Base-by-base conservation (phyloP, 2,329 filamentous ascomycete genomes). In the Calonectria naviculata region DNA sequence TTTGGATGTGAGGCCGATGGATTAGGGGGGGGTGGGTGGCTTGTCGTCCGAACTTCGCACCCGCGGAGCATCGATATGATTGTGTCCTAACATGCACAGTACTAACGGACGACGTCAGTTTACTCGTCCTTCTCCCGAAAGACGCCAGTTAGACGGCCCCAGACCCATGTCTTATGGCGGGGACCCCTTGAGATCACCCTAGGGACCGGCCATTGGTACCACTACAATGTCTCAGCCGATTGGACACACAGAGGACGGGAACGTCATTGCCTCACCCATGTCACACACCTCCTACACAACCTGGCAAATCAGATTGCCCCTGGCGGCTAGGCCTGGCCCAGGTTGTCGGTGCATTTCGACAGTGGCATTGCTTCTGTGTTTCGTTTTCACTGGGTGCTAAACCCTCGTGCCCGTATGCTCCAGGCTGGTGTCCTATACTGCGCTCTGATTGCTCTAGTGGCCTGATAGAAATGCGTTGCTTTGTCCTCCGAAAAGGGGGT, bases 231-330 rank as follows among this genome's bases (percentile, higher is more conserved):
- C 62, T 62, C 70, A 78, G 70, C 76, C 76, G 76, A 78, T 78
- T 78, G 76, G 76, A 42, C 31, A 65, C 58, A 68, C n/a, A 21
- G 24, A 13, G 56, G 68, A 65, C 71, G 64, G 67, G 70, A 74
- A 79, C 77, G 78, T 79, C 78, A 79, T 79, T 72, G 52, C 49
- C 47, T 67, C 72, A 75, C 75, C 77, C 74, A 74, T 77, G 75
- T 60, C 70, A 46, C 56, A 68, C 49, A 72, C 47, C 54, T 54
- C 60, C 67, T 68, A 56, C 56, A 65, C 47, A 64, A 46, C 62
- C 38, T 34, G 75, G 67, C 77, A 70, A 77, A 79, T 78, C 75
- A 76, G 38, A 76, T 63, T n/a, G 62, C 62, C 19, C 52, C 54
- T 67, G 65, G 70, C 71, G 73, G 69, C 72, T 78, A 76, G 71